Evolutionary conservation across 495 filamentous ascomycete genomes (phyloP).

Genomic region (Aspergillus campestris): DNA sequence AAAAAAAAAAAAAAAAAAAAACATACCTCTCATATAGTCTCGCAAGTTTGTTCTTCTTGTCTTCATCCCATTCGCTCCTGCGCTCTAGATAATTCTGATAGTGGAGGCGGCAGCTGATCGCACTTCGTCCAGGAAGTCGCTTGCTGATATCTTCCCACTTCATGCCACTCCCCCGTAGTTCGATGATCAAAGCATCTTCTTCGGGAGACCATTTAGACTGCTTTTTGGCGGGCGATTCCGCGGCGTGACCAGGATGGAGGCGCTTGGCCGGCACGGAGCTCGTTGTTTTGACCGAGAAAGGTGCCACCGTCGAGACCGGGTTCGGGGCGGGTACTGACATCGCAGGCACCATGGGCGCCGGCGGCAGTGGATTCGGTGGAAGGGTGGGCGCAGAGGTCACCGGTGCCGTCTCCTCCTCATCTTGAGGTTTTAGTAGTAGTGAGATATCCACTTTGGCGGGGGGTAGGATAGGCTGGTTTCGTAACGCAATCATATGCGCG

Average conservation of each 20-base stretch:
- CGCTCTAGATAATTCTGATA: conserved; percentile 97
- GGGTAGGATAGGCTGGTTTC: conserved; percentile 37
- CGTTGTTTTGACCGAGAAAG: conserved; percentile 24
- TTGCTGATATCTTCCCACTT: conserved; percentile 99
- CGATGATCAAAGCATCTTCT: conserved; percentile 84
- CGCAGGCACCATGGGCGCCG: conserved; percentile 30
- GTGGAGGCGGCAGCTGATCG: conserved; percentile 87
- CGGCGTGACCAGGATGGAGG: conserved; percentile 37
- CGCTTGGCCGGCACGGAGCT: conserved; percentile 41
- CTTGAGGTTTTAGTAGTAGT: conserved; percentile 66
- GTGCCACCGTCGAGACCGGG: conserved; percentile 22
- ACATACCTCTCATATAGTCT: conserved; percentile 89
- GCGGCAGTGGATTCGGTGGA: conserved; percentile 42
- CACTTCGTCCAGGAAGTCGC: conserved; percentile 77
- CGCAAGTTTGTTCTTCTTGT: conserved; percentile 93
- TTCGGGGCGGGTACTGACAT: conserved; percentile 24
- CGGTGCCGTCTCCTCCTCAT: conserved; percentile 65
- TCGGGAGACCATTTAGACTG: conserved; percentile 94
- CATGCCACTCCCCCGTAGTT: conserved; percentile 79
- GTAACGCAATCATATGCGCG: conserved; percentile 48
- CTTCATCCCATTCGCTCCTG: conserved; percentile 88
- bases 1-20: background rate
- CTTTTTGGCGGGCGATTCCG: conserved; percentile 79
- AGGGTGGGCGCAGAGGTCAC: conserved; percentile 42
- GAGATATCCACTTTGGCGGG: conserved; percentile 85